Conservation (phyloP, 306 rosid species). For the Quercus rubra region DNA sequence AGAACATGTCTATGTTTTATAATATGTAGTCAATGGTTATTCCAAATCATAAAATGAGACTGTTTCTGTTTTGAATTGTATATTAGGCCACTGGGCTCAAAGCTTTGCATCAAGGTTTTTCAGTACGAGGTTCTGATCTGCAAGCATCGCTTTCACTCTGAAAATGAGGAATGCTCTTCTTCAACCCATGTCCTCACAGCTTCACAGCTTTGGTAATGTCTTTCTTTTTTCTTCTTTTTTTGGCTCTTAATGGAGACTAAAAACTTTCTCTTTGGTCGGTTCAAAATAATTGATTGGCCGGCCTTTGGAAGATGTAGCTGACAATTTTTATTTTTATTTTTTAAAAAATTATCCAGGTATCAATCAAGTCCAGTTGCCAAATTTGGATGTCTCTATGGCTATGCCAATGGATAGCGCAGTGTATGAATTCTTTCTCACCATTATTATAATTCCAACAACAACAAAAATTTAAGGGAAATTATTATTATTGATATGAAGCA, state of each 20-base stretch:
- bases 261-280: neutral
- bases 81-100: neutral
- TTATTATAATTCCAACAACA: neutral
- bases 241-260: neutral
- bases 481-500: too few species aligned
- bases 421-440: slow-evolving; percentile 32
- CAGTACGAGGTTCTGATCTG: neutral
- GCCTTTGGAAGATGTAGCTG: neutral
- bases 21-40: neutral
- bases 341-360: slow-evolving; percentile 29
- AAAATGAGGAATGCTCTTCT: slow-evolving; percentile 49
- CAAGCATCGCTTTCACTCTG: slow-evolving; percentile 7
- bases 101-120: neutral
- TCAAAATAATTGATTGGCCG: neutral
- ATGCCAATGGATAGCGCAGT: slow-evolving; percentile 28
- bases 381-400: slow-evolving; percentile 27
- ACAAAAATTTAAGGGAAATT: neutral
- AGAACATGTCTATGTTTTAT: too few species aligned
- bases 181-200: slow-evolving; percentile 25
- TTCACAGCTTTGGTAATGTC: slow-evolving; percentile 36
- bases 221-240: too few species aligned
- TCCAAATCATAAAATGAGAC: neutral
- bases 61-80: neutral
- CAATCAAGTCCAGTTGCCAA: slow-evolving; percentile 30
- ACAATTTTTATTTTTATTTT: neutral